Evolutionary conservation across 2,329 filamentous ascomycete genomes (phyloP), one percentile per base, ranked within the genome.

Genomic region (Berkeleyomyces basicola): DNA sequence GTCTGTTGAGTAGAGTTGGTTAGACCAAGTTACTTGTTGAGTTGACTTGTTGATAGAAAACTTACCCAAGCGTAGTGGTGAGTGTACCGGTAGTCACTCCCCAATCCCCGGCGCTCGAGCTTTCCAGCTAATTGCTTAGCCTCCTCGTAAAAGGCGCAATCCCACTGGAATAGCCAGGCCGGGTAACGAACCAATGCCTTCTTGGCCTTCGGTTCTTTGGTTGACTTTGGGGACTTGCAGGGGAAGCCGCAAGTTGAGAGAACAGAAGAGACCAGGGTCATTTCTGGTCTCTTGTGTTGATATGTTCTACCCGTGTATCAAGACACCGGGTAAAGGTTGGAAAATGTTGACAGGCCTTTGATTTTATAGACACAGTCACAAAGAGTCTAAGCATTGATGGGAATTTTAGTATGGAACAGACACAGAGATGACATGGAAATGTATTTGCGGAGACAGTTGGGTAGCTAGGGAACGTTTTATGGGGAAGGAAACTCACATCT

Each of bases 141-240:
- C 47, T 61, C 59, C 37, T 61, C 59, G 47, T 55, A 61, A 39
- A 55, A 61, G 59, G 59, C 59, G 42, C 59, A 61, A 23, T 61
- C 59, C 59, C 59, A 61, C 16, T 53, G 59, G 33, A 61, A 51
- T 4, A 61, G 47, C 59, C 59, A 57, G 11, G 59, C 37, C 9
- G 59, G 59, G 16, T 31, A 33, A 16, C 59, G 59, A 44, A 42
- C 42, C 7, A 10, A 7, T 16, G n/a, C 7, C 7, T 10, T 47
- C 23, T 3, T 36, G 3, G 42, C n/a, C 37, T 14, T 47, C 23
- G 3, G 23, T 14, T 7, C 14, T 40, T 6, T 7, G 7, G 33
- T 14, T 7, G 39, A 31, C 16, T 16, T 47, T 4, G 59, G 16
- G 11, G 33, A 46, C 16, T 5, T 47, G 36, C 37, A 16, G 10